Evolutionary conservation across 2,329 filamentous ascomycete species (phyloP), one percentile per base, ranked within the genome.

Genomic region (Graphilbum fragrans): DNA sequence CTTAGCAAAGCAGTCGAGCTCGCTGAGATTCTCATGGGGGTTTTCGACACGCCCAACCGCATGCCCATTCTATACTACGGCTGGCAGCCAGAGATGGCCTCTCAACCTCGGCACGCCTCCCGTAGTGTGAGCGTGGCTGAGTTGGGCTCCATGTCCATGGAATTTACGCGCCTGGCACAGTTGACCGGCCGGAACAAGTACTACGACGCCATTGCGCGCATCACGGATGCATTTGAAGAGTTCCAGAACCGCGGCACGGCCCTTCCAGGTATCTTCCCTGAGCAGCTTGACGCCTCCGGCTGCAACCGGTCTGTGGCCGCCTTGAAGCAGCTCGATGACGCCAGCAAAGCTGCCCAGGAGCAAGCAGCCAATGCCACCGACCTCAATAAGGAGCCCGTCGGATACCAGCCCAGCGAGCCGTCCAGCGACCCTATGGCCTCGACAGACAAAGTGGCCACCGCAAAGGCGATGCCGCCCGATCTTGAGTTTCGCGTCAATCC

Each of bases 11-110:
- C 86, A 2, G 69, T 81, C 29, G 81, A 90, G 59, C 72, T 92
- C 21, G 86, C 77, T 32, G 82, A 90, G 52, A 72, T 94, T 45
- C 64, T 94, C 25, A 86, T 88, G 65, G 78, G 81, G 41, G 74
- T 82, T 4, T 94, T 94, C 53, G 86, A 94, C 59, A 95, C 90
- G 1, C 88, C 88, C 1, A 95, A 96, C 58, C 78, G 86, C 51
- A 93, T 96, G 85, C 88, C 90, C 3, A 63, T 86, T 6, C 71
- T 86, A 5, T 87, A 80, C 59, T 93, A 90, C 61, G 65, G 71
- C 47, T 94, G 83, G 85, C 73, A 75, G 51, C 83, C 81, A 49
- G 62, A 70, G 16, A 76, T 67, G 51, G 71, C 74, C 10, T 74
- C 72, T 4, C 71, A 79, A 49, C 74, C 78, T 7, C 80, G 78